Base-by-base conservation (phyloP, 2,329 filamentous ascomycete species). In the Sclerotinia minor region DNA sequence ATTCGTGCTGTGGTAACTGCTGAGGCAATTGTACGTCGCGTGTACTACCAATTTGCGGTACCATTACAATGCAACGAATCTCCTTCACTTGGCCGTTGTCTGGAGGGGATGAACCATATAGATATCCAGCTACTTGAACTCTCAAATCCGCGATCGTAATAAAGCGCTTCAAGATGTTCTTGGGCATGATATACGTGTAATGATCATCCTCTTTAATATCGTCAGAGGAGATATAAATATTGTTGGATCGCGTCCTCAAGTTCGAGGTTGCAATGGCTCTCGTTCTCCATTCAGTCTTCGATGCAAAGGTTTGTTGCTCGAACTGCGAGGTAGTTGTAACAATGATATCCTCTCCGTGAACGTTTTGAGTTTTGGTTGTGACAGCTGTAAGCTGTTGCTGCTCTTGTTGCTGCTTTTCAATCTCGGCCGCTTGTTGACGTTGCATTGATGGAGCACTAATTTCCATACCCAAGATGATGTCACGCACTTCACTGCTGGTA, bases 381-480 rank as follows among this genome's bases (percentile, higher is more conserved):
- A 97, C 94, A 19, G 95, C 95, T 41, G 95, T 99, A 75, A 99
- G 85, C 78, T 99, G 95, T 77, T 93, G 90, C 79, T 97, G 93
- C 78, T 99, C 95, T 78, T 97, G 90, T 78, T 98, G 93, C 80
- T 98, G 95, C 84, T 97, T 97, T 83, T 99, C 96, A 74, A 99
- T 97, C 79, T 99, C 95, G 69, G 95, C 94, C 24, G 95, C 95
- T 80, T 98, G 95, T 80, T 99, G 96, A 77, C 96, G 89, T 81
- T 99, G 95, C 89, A 99, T 91, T 1, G 94, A 98, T 32, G 95
- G 95, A 38, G 95, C 96, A 69, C 92, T 97, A 69, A 99, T 99
- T 79, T 99, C 96, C 96, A 99, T 99, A 85, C 95, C 95, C 71
- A 99, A 81, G 75, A 99, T 99, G 75, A 99, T 98, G 77, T 99